phyloP scores from a whole-genome alignment of 345 rosid genomes.

The Pelargonium nanum region DNA sequence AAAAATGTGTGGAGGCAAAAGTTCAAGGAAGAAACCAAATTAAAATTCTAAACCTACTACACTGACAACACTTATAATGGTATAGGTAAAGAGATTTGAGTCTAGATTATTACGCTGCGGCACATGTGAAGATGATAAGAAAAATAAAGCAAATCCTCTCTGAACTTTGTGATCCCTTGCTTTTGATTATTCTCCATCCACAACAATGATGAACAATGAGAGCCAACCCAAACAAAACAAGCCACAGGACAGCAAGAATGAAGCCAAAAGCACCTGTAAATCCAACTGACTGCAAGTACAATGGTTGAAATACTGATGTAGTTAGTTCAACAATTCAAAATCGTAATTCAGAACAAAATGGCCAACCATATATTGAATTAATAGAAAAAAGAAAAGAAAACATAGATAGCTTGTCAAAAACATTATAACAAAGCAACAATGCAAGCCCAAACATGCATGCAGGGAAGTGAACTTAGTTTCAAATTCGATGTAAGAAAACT shows the following conservation, averaged over 20 bases:
- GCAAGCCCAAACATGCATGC: neutral
- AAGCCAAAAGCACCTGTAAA: slow-evolving; percentile 84
- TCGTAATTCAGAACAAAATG: neutral
- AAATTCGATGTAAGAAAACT: neutral
- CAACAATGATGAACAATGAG: slow-evolving; percentile 52
- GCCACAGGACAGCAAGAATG: slow-evolving; percentile 67
- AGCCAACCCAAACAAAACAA: slow-evolving; percentile 71
- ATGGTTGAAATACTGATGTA: slow-evolving; percentile 7
- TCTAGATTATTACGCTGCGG: slow-evolving; percentile 63
- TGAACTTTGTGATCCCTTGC: slow-evolving; percentile 32
- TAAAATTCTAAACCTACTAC: slow-evolving; percentile 1
- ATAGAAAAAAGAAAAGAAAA: neutral
- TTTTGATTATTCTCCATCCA: slow-evolving; percentile 53
- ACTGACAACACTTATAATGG: neutral
- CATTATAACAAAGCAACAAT: neutral
- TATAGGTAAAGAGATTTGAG: slow-evolving; percentile 3
- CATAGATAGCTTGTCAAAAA: neutral
- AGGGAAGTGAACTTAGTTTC: neutral
- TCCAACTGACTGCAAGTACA: slow-evolving; percentile 73
- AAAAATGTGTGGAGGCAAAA: neutral
- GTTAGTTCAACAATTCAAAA: neutral
- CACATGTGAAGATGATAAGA: slow-evolving; percentile 72
- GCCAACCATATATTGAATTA: neutral
- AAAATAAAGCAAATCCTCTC: slow-evolving; percentile 55
- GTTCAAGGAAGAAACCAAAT: neutral